Percentiles rank a stretch among this genome's conserved stretches.
Evolutionary conservation across 495 filamentous ascomycete genomes (phyloP).

Genomic region (Podospora appendiculata): DNA sequence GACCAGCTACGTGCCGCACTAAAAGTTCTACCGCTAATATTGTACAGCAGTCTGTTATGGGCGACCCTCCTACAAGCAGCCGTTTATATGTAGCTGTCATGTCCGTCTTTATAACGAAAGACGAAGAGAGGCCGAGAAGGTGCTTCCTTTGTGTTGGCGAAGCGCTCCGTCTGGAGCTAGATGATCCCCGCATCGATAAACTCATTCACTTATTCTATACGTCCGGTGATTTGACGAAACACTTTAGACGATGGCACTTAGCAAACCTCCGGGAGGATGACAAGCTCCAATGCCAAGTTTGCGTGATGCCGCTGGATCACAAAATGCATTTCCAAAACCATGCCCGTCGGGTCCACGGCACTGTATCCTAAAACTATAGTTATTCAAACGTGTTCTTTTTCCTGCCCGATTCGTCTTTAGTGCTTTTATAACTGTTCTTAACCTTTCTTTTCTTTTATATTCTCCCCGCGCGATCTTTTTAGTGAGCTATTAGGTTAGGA

Average conservation of each 20-base stretch:
- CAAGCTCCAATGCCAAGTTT: not conserved
- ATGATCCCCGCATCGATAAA: constrained; percentile 5
- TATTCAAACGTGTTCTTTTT: not conserved
- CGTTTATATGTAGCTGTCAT: not conserved
- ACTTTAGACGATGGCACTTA: not conserved
- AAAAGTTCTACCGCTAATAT: constrained; percentile 3
- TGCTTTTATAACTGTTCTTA: not conserved
- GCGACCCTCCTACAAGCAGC: not conserved
- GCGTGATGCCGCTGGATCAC: constrained; percentile 1
- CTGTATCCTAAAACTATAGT: constrained; percentile 1
- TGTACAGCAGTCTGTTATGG: not conserved
- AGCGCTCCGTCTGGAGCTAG: constrained; percentile 2
- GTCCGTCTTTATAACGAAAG: constrained; percentile 4
- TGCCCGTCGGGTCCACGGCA: constrained; percentile 5
- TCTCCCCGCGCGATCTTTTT: not conserved
- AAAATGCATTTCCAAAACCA: constrained; percentile 6
- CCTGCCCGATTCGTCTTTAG: not conserved
- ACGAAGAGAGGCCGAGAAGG: constrained; percentile 3
- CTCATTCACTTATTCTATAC: constrained; percentile 3
- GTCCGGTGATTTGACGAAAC: not conserved
- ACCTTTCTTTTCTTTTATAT: not conserved
- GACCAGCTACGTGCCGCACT: not conserved
- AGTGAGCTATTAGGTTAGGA: too few species aligned
- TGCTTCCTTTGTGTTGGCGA: constrained; percentile 4
- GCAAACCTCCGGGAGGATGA: constrained; percentile 1